Percentiles rank a stretch among this genome's conserved stretches.
Evolutionary conservation across 2,329 filamentous ascomycete species (phyloP).

Genomic region (Dothistroma septosporum): DNA sequence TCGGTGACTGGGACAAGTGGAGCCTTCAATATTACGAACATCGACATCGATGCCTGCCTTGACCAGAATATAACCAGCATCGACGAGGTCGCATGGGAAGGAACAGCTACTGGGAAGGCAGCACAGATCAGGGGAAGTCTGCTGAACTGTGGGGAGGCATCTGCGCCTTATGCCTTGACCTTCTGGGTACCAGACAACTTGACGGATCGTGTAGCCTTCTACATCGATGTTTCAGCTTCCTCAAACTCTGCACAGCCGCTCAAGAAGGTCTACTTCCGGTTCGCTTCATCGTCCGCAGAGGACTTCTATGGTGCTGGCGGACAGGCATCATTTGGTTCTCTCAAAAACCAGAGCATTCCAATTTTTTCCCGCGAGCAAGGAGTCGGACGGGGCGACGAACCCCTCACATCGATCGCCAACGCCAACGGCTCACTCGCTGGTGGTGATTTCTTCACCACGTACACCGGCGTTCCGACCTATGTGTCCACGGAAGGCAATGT

Average conservation of each 20-base stretch:
- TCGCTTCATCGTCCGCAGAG: slow-evolving; percentile 22
- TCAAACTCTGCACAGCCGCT: slow-evolving; percentile 10
- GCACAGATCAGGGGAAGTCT: slow-evolving; percentile 24
- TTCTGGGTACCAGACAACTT: slow-evolving; percentile 25
- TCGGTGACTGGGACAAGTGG: slow-evolving; percentile 23
- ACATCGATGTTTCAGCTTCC: slow-evolving; percentile 16
- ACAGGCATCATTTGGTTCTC: slow-evolving; percentile 28
- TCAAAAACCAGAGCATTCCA: slow-evolving; percentile 30
- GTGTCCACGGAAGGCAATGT: slow-evolving; percentile 32
- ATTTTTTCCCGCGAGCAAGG: slow-evolving; percentile 31
- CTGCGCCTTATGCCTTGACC: slow-evolving; percentile 20
- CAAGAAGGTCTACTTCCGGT: slow-evolving; percentile 29
- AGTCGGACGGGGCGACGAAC: slow-evolving; percentile 30
- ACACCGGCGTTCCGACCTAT: slow-evolving; percentile 34
- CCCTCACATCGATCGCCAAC: slow-evolving; percentile 26
- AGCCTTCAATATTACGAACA: slow-evolving; percentile 27
- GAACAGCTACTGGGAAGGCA: slow-evolving; percentile 16
- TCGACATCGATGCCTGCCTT: slow-evolving; percentile 24
- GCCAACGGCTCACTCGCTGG: slow-evolving; percentile 28
- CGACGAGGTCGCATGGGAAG: slow-evolving; percentile 15
- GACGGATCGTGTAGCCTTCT: slow-evolving; percentile 22
- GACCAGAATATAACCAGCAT: slow-evolving; percentile 23
- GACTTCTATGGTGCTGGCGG: slow-evolving; percentile 30
- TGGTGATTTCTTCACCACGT: slow-evolving; percentile 34
- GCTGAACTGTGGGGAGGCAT: slow-evolving; percentile 17